Base-by-base conservation (phyloP, 345 rosid genomes). In the Carallia pectinifolia region DNA sequence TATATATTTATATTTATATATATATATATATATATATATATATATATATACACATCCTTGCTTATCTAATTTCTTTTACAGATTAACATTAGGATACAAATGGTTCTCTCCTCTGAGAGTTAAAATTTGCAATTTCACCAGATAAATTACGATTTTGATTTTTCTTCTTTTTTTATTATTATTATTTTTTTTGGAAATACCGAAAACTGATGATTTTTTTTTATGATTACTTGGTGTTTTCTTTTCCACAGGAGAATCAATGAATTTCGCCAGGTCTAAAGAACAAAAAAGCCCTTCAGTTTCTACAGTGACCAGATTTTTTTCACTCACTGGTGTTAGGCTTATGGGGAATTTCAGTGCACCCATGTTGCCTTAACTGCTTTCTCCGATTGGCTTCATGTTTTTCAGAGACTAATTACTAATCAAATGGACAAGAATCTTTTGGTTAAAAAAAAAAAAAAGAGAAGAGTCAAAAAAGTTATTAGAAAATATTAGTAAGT, bases 141-240 rank as follows among this genome's bases (percentile, higher is more conserved):
- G 81, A 77, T 73, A 77, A 48, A 72, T 55, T 8, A 23, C 9
- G 2, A 39, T 54, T 55, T 62, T 40, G 53, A 9, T 9, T 30
- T 58, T 47, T 65, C 34, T 66, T 50, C 29, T n/a, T n/a, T n/a
- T n/a, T n/a, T n/a, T n/a, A n/a, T n/a, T n/a, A n/a, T n/a, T n/a
- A n/a, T n/a, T n/a, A n/a, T 56, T 2, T 17, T 30, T 40, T 66
- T 61, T 40, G 59, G 53, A 37, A 54, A 63, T 81, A 74, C 82
- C 70, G 84, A 82, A 71, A 80, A 86, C 97, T 91, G 89, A 91
- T 85, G 70, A 54, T 74, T 68, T 79, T 79, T 76, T 80, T 27
- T 81, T 84, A 63, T 65, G 60, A 76, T 77, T 67, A n/a, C 79
- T 23, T 12, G 68, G 62, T 83, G 60, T 74, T 68, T 76, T 48